Evolutionary conservation across 2,329 filamentous ascomycete species (phyloP).

Genomic region (Apiospora aurea): DNA sequence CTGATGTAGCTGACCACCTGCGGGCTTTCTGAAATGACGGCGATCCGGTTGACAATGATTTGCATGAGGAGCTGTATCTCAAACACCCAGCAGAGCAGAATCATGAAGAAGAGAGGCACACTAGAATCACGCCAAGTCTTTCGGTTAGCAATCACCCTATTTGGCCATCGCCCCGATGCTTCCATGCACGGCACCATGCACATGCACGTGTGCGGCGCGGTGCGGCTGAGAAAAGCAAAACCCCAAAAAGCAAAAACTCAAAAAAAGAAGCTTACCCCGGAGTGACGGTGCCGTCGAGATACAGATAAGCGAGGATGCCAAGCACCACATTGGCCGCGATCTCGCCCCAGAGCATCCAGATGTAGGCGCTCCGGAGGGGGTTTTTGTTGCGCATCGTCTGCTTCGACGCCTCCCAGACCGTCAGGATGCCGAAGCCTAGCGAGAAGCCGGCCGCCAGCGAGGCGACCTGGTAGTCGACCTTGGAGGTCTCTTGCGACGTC

Average conservation of each 20-base stretch:
- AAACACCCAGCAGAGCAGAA: conserved; percentile 41
- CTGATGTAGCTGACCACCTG: conserved; percentile 45
- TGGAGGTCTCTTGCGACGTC: not conserved
- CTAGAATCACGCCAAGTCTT: not conserved
- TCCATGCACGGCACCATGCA: not conserved
- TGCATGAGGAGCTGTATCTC: conserved; percentile 56
- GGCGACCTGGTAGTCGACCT: conserved; percentile 29
- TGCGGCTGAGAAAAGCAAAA: too few relatives aligned
- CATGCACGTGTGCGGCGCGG: not conserved
- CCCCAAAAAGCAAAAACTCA: too few relatives aligned
- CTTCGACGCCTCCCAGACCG: conserved; percentile 20
- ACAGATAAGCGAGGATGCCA: conserved; percentile 18
- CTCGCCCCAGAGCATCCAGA: conserved; percentile 27
- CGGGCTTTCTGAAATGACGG: conserved; percentile 50
- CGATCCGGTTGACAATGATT: conserved; percentile 58
- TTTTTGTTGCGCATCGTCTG: conserved; percentile 19
- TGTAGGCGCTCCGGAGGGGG: conserved; percentile 21
- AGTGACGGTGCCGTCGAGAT: conserved; percentile 15
- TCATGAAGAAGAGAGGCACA: conserved; percentile 4
- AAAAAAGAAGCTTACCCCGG: not conserved
- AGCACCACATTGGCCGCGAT: conserved; percentile 24
- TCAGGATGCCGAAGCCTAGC: conserved; percentile 23
- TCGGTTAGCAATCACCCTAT: not conserved
- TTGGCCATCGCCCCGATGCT: not conserved
- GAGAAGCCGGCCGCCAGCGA: conserved; percentile 22